Base-by-base conservation (phyloP, 1,284 basidiomycete species). In the Ceratobasidium sp. region DNA sequence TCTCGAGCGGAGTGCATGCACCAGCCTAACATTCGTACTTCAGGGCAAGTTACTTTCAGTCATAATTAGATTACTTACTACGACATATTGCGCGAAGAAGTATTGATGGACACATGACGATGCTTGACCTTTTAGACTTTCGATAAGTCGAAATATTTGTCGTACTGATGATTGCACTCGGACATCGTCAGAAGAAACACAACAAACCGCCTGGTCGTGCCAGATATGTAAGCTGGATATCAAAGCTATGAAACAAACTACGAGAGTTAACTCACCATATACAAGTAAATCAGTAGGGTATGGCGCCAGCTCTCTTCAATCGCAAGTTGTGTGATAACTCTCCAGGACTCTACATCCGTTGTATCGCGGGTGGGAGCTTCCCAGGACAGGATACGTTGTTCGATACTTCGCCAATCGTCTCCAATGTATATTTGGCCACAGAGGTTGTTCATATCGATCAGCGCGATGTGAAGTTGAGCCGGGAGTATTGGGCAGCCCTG, bases 231-330 rank as follows among this genome's bases (percentile, higher is more conserved):
- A n/a, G n/a, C n/a, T n/a, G n/a, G n/a, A n/a, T n/a, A n/a, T n/a
- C n/a, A n/a, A n/a, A n/a, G n/a, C n/a, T n/a, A 23, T 32, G 4
- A 38, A 59, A 28, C 23, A 14, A 8, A 44, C 11, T 2, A n/a
- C 1, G 21, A 21, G 6, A 28, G 30, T 23, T 11, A 16, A 49
- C 67, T 58, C 52, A 70, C 62, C 62, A 64, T 64, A 41, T 64
- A 64, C 47, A 64, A 14, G 30, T 64, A 64, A 9, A 64, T 52
- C 26, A 64, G 26, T 1, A 41, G 6, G 16, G 62, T 26, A 35
- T 64, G 62, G 3, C 67, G 18, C 67, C 67, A 62, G 11, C 59
- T 47, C 9, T 70, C 67, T 13, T 28, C 38, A 28, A 70, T 23
- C 14, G 54, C 67, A 11, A 70, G 18, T 21, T 41, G 21, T 18